Percentiles rank a stretch among this genome's conserved stretches.
Evolutionary conservation across 352 stramenopile genomes (phyloP).

Genomic region (Pythium sukuiense): DNA sequence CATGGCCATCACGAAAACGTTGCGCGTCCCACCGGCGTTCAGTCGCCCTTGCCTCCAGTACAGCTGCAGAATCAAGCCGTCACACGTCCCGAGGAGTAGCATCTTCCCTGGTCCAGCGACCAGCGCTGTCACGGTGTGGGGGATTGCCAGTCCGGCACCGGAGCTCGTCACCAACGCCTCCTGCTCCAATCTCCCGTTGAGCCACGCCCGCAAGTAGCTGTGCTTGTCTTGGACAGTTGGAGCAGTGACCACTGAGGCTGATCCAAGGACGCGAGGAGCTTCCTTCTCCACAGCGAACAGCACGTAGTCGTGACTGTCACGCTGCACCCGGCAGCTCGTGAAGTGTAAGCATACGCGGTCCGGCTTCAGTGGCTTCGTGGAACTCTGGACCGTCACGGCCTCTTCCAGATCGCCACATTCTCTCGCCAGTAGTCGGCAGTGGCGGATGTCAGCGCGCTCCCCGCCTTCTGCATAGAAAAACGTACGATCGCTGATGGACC

Average conservation of each 20-base stretch:
- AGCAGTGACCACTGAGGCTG: background rate
- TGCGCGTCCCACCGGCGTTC: conserved; percentile 18
- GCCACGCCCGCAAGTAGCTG: conserved; percentile 41
- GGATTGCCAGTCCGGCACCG: conserved; percentile 14
- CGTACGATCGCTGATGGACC: conserved; percentile 49
- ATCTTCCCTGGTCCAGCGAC: conserved; percentile 33
- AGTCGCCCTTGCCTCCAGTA: conserved; percentile 39
- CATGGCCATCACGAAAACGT: conserved; percentile 26
- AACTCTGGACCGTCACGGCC: conserved; percentile 14
- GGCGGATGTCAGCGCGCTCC: conserved; percentile 31
- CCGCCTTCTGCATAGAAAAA: conserved; percentile 43
- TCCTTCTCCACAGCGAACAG: conserved; percentile 52
- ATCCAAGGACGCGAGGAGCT: background rate
- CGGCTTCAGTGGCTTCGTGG: conserved; percentile 8
- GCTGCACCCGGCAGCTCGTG: conserved; percentile 8
- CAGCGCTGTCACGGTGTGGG: conserved; percentile 45
- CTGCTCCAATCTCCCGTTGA: conserved; percentile 49
- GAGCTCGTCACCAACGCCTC: conserved; percentile 34
- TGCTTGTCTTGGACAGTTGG: background rate
- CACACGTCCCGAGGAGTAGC: conserved; percentile 47
- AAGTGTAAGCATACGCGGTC: conserved; percentile 2
- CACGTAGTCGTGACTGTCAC: conserved; percentile 54
- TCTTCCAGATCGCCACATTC: conserved; percentile 42
- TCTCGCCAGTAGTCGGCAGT: conserved; percentile 39
- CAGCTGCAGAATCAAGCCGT: conserved; percentile 45